Conservation (phyloP, 2,329 filamentous ascomycete genomes). For the Phialemonium atrogriseum region DNA sequence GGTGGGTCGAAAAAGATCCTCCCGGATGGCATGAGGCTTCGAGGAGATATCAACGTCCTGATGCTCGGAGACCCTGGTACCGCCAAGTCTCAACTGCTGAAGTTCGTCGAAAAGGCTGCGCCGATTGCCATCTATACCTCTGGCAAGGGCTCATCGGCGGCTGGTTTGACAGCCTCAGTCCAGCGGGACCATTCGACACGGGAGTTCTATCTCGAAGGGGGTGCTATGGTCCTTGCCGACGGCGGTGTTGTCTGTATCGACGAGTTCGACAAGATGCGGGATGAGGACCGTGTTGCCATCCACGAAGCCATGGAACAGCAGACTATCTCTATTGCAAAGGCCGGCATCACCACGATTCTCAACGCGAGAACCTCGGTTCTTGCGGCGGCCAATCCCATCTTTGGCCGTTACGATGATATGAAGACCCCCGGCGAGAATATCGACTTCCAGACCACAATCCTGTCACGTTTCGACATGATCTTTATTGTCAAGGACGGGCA, state of each 20-base stretch:
- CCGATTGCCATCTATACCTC: conserved; percentile 98
- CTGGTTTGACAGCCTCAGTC: conserved; percentile 93
- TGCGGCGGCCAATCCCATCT: conserved; percentile 94
- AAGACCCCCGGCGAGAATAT: conserved; percentile 98
- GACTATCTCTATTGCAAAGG: conserved; percentile 97
- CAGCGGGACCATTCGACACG: conserved; percentile 86
- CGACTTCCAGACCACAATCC: conserved; percentile 96
- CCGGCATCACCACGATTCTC: conserved; percentile 94
- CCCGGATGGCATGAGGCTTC: conserved; percentile 92
- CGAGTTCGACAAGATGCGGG: conserved; percentile 99
- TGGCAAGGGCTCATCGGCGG: conserved; percentile 93
- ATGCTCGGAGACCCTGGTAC: conserved; percentile 96
- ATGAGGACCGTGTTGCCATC: conserved; percentile 94
- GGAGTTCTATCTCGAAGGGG: conserved; percentile 96
- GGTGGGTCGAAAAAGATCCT: conserved; percentile 97
- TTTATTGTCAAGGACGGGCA: conserved; percentile 98
- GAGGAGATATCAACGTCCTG: conserved; percentile 96
- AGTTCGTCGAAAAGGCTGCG: conserved; percentile 94
- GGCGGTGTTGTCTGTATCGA: conserved; percentile 97
- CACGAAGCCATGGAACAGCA: conserved; percentile 99
- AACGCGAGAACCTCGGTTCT: conserved; percentile 93
- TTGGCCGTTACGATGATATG: conserved; percentile 95
- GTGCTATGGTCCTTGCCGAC: conserved; percentile 96
- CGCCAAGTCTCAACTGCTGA: conserved; percentile 92
- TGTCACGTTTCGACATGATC: conserved; percentile 99